Percentiles rank a stretch among this genome's conserved stretches.
These are phyloP conservation scores for Saraca asoca DNA, from an alignment of 331 rosid genomes.

Conservation along the genomic window DNA sequence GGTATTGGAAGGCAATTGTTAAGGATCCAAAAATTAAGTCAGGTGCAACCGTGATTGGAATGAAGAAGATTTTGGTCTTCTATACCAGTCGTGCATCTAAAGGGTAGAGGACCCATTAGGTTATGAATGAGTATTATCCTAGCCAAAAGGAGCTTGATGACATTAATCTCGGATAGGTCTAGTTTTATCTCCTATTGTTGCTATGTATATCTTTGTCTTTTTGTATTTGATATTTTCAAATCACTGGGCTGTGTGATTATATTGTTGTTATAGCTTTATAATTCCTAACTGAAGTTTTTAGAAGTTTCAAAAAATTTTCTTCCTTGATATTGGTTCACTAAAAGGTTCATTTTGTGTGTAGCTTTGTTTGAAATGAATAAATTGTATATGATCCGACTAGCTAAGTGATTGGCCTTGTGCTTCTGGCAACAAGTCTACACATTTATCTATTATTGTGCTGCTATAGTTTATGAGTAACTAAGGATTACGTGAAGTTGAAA, in stretches of 20 bases:
- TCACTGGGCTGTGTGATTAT: slow-evolving; percentile 10
- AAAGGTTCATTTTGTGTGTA: slow-evolving; percentile 6
- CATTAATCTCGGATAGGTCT: slow-evolving; percentile 92
- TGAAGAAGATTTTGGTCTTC: slow-evolving; percentile 96
- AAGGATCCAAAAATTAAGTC: slow-evolving; percentile 90
- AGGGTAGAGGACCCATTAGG: slow-evolving; percentile 90
- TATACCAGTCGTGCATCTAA: slow-evolving; percentile 90
- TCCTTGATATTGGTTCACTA: background rate
- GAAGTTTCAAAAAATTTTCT: too few species aligned
- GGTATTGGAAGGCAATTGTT: slow-evolving; percentile 98
- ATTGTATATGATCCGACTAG: too few species aligned
- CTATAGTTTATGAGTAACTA: slow-evolving; percentile 3
- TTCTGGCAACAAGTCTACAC: slow-evolving; percentile 10
- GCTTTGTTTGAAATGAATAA: background rate
- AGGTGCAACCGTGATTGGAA: slow-evolving; percentile 67
- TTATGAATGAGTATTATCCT: slow-evolving; percentile 90
- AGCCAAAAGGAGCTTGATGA: slow-evolving; percentile 86
- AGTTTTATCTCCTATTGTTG: slow-evolving; percentile 25
- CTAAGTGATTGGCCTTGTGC: background rate
- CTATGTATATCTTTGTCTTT: slow-evolving; percentile 6
- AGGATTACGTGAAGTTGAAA: slow-evolving; percentile 15
- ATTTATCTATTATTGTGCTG: slow-evolving; percentile 5
- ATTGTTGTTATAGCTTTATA: background rate
- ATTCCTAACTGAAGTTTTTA: too few species aligned
- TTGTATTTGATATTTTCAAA: too few species aligned